Percentiles rank a stretch among this genome's conserved stretches.
Conservation (phyloP, 176 grass and related monocot species). For the Aechmea fasciata region DNA sequence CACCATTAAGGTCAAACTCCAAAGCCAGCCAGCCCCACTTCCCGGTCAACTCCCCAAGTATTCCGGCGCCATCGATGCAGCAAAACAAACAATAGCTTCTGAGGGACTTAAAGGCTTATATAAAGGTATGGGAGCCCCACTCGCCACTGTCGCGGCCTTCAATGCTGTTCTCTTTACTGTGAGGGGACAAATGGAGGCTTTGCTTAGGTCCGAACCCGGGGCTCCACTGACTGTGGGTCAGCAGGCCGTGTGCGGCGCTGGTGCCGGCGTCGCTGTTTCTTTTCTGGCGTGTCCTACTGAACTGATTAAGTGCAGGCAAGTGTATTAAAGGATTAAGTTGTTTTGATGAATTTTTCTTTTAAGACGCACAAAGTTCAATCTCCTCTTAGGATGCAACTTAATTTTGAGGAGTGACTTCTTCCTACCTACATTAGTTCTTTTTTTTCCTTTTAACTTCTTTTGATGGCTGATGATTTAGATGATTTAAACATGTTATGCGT, state of each 20-base stretch:
- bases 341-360: not conserved
- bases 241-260: slow-evolving; percentile 55
- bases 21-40: slow-evolving; percentile 59
- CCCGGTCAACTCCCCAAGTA: slow-evolving; percentile 54
- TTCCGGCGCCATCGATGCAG: slow-evolving; percentile 57
- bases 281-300: slow-evolving; percentile 79
- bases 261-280: slow-evolving; percentile 66
- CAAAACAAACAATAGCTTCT: slow-evolving; percentile 50
- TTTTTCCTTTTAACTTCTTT: not conserved
- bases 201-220: slow-evolving; percentile 50
- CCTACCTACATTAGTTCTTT: too few relatives aligned
- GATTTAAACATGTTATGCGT: not conserved
- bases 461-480: not conserved
- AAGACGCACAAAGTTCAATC: not conserved
- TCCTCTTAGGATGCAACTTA: not conserved
- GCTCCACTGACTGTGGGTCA: slow-evolving; percentile 40
- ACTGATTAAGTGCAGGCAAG: slow-evolving; percentile 82
- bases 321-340: not conserved
- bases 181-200: slow-evolving; percentile 70
- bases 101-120: slow-evolving; percentile 69
- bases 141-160: slow-evolving; percentile 83
- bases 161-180: slow-evolving; percentile 80
- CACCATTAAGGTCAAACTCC: slow-evolving; percentile 89
- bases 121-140: slow-evolving; percentile 88
- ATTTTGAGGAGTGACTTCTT: too few relatives aligned